Conservation (phyloP, 208 protist species). For the Acanthamoeba rhysodes region DNA sequence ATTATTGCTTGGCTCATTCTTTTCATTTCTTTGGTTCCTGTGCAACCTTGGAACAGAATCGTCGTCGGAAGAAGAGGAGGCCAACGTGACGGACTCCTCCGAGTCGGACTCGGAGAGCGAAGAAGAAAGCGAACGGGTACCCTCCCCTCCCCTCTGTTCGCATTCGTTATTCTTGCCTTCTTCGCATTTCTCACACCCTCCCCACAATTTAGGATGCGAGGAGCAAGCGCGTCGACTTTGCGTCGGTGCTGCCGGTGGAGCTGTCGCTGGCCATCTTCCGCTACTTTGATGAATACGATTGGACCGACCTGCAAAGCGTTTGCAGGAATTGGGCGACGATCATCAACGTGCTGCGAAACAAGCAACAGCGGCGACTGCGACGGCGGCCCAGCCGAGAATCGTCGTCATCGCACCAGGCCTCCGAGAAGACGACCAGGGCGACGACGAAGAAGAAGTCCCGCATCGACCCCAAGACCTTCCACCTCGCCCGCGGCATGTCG, state of each 20-base stretch:
- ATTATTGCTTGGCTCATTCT: no score
- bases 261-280: constrained; percentile 60
- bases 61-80: background rate
- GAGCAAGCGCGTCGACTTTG: constrained; percentile 39
- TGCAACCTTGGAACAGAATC: background rate
- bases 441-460: background rate
- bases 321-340: constrained; percentile 60
- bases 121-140: background rate
- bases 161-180: no score
- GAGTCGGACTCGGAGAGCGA: background rate
- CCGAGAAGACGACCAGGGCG: no score
- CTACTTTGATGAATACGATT: constrained; percentile 74
- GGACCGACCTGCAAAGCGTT: constrained; percentile 56
- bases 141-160: background rate
- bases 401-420: background rate
- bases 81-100: background rate
- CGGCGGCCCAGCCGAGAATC: constrained; percentile 1
- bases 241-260: constrained; percentile 57
- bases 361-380: constrained; percentile 36
- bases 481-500: constrained; percentile 8
- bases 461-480: background rate
- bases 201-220: background rate
- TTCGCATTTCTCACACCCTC: no score
- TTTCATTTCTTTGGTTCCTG: no score
- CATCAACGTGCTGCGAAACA: constrained; percentile 31